Evolutionary conservation across 345 rosid genomes (phyloP), one percentile per base, ranked within the genome.

Genomic region (Zanthoxylum bungeanum): DNA sequence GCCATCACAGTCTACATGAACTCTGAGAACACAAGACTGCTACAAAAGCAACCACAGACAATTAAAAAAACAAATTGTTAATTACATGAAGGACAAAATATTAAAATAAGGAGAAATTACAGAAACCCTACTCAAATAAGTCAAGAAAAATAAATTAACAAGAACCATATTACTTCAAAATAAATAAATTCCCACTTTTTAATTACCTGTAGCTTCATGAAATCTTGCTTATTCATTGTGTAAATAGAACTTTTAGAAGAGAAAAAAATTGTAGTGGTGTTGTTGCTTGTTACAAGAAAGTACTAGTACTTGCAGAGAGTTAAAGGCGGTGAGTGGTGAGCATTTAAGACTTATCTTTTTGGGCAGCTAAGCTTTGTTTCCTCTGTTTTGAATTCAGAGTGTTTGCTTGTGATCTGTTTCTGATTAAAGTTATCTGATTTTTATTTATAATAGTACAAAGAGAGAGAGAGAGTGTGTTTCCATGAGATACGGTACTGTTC

Each of bases 1-100:
- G 9, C 99, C 99, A 85, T 91, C 99, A 69, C 99, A 95, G 83
- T 91, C 91, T 31, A 95, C 91, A 68, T 89, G 88, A 66, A 95
- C 97, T 77, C 84, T 91, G 60, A 95, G 86, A 74, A 87, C 91
- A 85, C 89, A 87, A 27, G 92, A 80, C 98, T 93, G 97, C n/a
- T 80, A 71, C 5, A 73, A 53, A 78, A 59, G 30, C 46, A 49
- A n/a, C n/a, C n/a, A n/a, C n/a, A n/a, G n/a, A n/a, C n/a, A n/a
- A n/a, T n/a, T n/a, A n/a, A n/a, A n/a, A n/a, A n/a, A n/a, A n/a
- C n/a, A n/a, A n/a, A n/a, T n/a, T n/a, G n/a, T n/a, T n/a, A n/a
- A n/a, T n/a, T n/a, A n/a, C n/a, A n/a, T n/a, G n/a, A n/a, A n/a
- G n/a, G 62, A 6, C 6, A 58, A 31, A 2, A 16, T 55, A 4